Evolutionary conservation across 75 land plant genomes (phyloP).

Genomic region (Picea sitchensis): DNA sequence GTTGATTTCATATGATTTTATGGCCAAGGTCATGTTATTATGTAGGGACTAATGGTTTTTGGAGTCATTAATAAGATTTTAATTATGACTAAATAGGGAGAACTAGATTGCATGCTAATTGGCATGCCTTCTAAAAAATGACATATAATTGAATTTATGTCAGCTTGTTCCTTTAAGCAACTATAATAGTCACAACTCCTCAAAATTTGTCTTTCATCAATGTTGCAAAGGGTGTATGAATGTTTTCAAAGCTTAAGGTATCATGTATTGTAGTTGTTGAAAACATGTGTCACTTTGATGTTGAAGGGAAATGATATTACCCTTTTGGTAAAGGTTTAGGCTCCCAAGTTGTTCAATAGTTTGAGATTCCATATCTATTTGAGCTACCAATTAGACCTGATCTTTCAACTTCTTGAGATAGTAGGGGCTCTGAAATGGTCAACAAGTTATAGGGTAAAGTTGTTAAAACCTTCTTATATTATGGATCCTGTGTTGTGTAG

Average conservation of each 20-base stretch:
- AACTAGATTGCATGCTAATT: conserved; percentile 87
- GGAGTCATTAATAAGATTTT: conserved; percentile 93
- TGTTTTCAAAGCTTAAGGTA: conserved; percentile 99
- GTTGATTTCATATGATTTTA: conserved; percentile 95
- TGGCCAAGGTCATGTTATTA: conserved; percentile 96
- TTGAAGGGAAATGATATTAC: conserved; percentile 85
- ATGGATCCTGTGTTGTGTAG: conserved; percentile 91
- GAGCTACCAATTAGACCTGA: conserved; percentile 91
- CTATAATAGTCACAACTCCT: conserved; percentile 97
- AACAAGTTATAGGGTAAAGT: conserved; percentile 81
- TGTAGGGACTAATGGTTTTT: conserved; percentile 99
- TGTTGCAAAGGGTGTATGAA: conserved; percentile 96
- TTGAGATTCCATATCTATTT: conserved; percentile 90
- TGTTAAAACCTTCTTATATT: conserved; percentile 69
- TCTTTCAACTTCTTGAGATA: conserved; percentile 93
- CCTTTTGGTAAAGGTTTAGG: conserved; percentile 98
- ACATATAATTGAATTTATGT: conserved; percentile 93
- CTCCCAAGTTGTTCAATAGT: conserved; percentile 89
- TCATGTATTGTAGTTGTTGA: conserved; percentile 97
- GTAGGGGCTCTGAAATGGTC: conserved; percentile 89
- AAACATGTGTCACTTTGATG: conserved; percentile 98
- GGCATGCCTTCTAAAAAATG: conserved; percentile 98
- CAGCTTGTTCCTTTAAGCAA: conserved; percentile 97
- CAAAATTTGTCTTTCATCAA: conserved; percentile 97
- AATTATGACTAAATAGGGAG: conserved; percentile 95